A percentile compares a stretch with the other conserved stretches of the same genome.
Conservation (phyloP, 2,329 filamentous ascomycete genomes). For the Aciculosporium take region DNA sequence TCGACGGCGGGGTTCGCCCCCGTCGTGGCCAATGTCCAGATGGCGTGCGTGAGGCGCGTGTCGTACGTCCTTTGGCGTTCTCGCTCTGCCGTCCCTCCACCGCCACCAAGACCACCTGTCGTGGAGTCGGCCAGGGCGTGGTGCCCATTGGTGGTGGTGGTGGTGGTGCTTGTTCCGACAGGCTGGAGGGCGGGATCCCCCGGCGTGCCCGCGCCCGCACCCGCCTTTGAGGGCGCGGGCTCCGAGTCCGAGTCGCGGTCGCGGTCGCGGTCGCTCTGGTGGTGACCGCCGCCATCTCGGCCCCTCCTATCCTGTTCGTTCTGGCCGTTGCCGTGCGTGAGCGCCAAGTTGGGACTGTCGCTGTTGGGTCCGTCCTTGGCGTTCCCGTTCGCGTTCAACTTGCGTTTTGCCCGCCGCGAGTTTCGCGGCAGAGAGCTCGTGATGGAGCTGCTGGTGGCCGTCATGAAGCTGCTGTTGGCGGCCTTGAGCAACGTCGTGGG, state of each 20-base stretch:
- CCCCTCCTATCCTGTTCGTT: constrained; percentile 17
- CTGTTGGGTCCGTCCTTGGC: constrained; percentile 22
- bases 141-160: constrained; percentile 13
- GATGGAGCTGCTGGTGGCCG: constrained; percentile 74
- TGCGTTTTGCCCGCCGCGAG: constrained; percentile 45
- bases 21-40: constrained; percentile 84
- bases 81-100: constrained; percentile 49
- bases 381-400: constrained; percentile 25
- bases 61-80: constrained; percentile 69
- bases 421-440: constrained; percentile 62
- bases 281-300: constrained; percentile 9
- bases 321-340: constrained; percentile 37
- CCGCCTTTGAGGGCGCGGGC: too few species aligned
- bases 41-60: constrained; percentile 72
- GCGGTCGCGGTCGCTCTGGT: constrained; percentile 12
- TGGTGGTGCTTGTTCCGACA: constrained; percentile 7
- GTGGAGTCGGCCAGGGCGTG: constrained; percentile 34
- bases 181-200: too few species aligned
- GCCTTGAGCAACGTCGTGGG: constrained; percentile 85
- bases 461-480: constrained; percentile 92
- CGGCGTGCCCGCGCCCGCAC: too few species aligned
- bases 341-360: constrained; percentile 22
- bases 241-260: too few species aligned
- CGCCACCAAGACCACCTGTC: too few species aligned
- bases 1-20: constrained; percentile 91